Percentiles rank a stretch among this genome's conserved stretches.
phyloP scores from a whole-genome alignment of 495 filamentous ascomycete genomes.

The Amniculicola lignicola region DNA sequence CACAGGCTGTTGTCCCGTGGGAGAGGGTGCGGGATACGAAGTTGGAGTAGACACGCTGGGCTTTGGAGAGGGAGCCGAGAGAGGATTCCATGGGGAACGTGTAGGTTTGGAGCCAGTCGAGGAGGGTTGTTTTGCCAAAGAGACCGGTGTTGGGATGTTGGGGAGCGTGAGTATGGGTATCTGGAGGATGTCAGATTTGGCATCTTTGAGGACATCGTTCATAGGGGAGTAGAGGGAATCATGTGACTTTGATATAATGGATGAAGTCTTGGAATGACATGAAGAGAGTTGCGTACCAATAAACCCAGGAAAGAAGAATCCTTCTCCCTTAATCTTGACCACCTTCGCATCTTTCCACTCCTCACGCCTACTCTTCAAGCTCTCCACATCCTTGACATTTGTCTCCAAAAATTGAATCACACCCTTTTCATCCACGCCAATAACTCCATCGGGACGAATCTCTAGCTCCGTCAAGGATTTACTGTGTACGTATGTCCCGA shows the following conservation, averaged over 20 bases:
- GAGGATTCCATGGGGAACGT: slow-evolving; percentile 91
- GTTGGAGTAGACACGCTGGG: slow-evolving; percentile 63
- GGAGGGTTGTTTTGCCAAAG: slow-evolving; percentile 83
- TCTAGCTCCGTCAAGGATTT: slow-evolving; percentile 54
- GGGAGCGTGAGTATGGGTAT: slow-evolving; percentile 91
- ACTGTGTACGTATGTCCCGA: slow-evolving; percentile 59
- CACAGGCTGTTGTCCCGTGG: slow-evolving; percentile 84
- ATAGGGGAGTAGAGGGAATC: too few relatives aligned
- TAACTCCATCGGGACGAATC: slow-evolving; percentile 55
- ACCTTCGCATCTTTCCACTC: slow-evolving; percentile 46
- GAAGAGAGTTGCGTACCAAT: slow-evolving; percentile 56
- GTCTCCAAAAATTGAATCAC: slow-evolving; percentile 59
- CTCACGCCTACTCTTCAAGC: slow-evolving; percentile 48
- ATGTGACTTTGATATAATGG: neutral
- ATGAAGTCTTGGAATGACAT: neutral
- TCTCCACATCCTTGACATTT: slow-evolving; percentile 33
- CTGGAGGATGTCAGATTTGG: slow-evolving; percentile 43
- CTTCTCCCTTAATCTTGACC: slow-evolving; percentile 35
- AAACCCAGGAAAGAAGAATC: slow-evolving; percentile 93
- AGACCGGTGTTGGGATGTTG: slow-evolving; percentile 92
- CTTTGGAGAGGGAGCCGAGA: slow-evolving; percentile 53
- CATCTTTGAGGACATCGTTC: too few relatives aligned
- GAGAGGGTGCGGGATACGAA: slow-evolving; percentile 75
- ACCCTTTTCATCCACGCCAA: slow-evolving; percentile 66
- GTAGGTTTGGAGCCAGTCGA: slow-evolving; percentile 89